phyloP scores from a whole-genome alignment of 345 rosid species.

The Clarkia xantiana region DNA sequence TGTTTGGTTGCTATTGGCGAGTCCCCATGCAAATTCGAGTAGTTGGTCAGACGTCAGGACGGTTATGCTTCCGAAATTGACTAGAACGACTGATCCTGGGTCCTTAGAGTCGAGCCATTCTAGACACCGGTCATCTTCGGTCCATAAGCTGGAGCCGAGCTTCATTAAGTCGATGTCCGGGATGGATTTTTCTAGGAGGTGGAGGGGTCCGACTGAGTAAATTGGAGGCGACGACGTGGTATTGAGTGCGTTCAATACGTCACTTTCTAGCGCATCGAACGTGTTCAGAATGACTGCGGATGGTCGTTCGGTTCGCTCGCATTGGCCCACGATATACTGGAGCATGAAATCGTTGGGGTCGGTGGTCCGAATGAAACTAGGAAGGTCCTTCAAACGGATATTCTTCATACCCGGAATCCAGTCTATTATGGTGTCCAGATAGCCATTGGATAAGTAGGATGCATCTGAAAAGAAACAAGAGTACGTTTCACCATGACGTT shows the following conservation, averaged over 20 bases:
- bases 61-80: constrained; percentile 54
- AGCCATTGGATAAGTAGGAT: constrained; percentile 4
- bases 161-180: constrained; percentile 7
- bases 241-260: constrained; percentile 15
- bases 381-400: constrained; percentile 30
- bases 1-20: constrained; percentile 32
- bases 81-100: constrained; percentile 36
- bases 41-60: constrained; percentile 29
- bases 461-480: no score
- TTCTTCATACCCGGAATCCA: constrained; percentile 35
- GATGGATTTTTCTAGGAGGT: constrained; percentile 22
- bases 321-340: background rate
- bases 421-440: constrained; percentile 24
- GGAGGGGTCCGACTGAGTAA: constrained; percentile 32
- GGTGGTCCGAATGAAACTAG: constrained; percentile 28
- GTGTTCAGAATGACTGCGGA: constrained; percentile 45
- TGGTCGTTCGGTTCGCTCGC: constrained; percentile 19
- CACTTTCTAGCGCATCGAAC: constrained; percentile 29
- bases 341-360: constrained; percentile 20
- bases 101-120: constrained; percentile 33
- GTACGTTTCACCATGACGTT: no score
- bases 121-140: constrained; percentile 32
- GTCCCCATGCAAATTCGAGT: constrained; percentile 55
- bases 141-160: constrained; percentile 40
- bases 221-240: constrained; percentile 27